Conservation (phyloP, 2,329 filamentous ascomycete species). For the Clarireedia sp. region DNA sequence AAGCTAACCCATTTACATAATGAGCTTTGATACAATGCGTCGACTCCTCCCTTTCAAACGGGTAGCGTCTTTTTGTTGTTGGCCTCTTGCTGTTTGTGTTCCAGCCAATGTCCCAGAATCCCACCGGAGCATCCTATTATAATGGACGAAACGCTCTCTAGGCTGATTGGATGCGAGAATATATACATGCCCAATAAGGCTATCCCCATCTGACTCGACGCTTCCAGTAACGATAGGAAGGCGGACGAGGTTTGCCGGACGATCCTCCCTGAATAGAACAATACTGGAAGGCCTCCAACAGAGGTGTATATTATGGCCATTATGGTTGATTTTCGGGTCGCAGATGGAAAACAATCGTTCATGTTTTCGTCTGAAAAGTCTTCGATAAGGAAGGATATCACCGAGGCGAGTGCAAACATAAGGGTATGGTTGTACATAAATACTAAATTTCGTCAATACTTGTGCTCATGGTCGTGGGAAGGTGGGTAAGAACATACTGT, state of each 20-base stretch:
- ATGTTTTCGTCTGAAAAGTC: constrained; percentile 7
- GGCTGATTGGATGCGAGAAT: background rate
- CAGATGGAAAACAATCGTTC: constrained; percentile 4
- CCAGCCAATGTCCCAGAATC: background rate
- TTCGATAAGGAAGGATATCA: constrained; percentile 1
- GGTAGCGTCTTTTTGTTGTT: background rate
- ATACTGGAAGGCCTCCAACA: background rate
- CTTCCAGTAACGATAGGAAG: background rate
- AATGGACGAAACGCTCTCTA: background rate
- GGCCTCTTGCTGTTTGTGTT: background rate
- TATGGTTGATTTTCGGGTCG: background rate
- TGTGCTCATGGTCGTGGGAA: background rate
- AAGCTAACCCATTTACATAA: background rate
- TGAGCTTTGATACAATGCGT: background rate
- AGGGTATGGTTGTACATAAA: constrained; percentile 5
- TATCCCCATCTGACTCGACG: background rate
- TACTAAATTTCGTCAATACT: constrained; percentile 3
- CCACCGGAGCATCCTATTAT: constrained; percentile 1
- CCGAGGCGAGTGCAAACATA: background rate
- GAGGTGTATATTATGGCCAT: constrained; percentile 3
- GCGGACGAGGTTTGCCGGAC: background rate
- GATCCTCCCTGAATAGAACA: background rate
- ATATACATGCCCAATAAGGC: constrained; percentile 2
- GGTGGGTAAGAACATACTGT: background rate
- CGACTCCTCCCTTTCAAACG: background rate